These are phyloP conservation scores for Globisporangium carolinianum DNA, from an alignment of 352 stramenopile species.

Conservation along the genomic window DNA sequence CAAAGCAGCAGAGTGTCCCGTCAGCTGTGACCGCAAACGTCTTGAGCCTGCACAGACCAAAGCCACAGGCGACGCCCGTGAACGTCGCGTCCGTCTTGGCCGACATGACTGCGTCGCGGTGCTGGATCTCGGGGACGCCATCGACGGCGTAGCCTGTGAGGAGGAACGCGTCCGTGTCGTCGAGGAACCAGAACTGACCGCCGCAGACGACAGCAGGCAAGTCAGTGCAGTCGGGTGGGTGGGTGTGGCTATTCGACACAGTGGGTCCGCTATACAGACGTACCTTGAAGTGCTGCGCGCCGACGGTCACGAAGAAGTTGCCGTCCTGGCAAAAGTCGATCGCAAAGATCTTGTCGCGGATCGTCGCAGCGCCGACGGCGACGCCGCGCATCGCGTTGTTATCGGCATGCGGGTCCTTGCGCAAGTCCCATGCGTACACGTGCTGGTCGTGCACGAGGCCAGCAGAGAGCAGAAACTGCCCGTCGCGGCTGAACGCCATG, in stretches of 20 bases:
- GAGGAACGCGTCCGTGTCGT: constrained; percentile 39
- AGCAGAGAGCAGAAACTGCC: constrained; percentile 49
- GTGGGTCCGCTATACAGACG: background rate
- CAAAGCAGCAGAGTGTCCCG: constrained; percentile 75
- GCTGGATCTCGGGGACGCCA: constrained; percentile 52
- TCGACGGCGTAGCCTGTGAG: constrained; percentile 49
- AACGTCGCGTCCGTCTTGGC: constrained; percentile 61
- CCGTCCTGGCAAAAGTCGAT: constrained; percentile 65
- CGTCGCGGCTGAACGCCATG: constrained; percentile 70
- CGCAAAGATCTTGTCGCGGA: constrained; percentile 65
- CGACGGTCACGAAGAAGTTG: constrained; percentile 79
- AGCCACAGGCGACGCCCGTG: constrained; percentile 57
- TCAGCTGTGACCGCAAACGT: constrained; percentile 67
- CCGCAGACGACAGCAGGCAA: no score
- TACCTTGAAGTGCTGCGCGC: constrained; percentile 76
- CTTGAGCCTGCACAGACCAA: constrained; percentile 47
- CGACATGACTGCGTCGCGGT: constrained; percentile 46
- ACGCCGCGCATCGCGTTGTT: constrained; percentile 22
- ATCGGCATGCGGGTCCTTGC: constrained; percentile 4
- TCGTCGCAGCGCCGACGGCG: constrained; percentile 33
- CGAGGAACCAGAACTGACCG: constrained; percentile 67
- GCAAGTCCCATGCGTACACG: constrained; percentile 68
- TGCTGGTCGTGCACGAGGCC: constrained; percentile 82
- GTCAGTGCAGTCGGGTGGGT: no score
- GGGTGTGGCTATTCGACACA: no score